A percentile compares a stretch with the other conserved stretches of the same genome.
Evolutionary conservation across 805 yeast species (phyloP).

Genomic region (Metschnikowia arizonensis): DNA sequence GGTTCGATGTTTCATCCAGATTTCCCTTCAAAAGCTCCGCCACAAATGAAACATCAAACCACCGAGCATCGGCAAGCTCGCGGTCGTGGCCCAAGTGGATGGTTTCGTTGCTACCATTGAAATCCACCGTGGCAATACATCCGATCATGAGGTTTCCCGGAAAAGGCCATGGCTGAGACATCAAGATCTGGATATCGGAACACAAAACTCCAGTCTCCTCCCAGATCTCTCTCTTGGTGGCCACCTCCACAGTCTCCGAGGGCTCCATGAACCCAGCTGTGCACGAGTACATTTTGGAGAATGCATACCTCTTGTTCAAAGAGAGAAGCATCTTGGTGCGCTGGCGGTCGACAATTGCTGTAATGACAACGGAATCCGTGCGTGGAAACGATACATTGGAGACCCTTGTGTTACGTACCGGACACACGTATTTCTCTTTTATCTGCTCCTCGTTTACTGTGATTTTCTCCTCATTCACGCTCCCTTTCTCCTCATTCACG

Average conservation of each 20-base stretch:
- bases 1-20: slow-evolving; percentile 24
- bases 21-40: slow-evolving; percentile 32
- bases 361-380: slow-evolving; percentile 84
- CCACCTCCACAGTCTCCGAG: slow-evolving; percentile 84
- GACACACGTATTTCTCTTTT: slow-evolving; percentile 29
- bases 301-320: slow-evolving; percentile 57
- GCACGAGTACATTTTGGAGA: slow-evolving; percentile 63
- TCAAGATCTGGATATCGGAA: slow-evolving; percentile 51
- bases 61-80: slow-evolving; percentile 79
- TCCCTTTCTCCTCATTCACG: slow-evolving; percentile 7
- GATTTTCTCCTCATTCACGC: slow-evolving; percentile 16
- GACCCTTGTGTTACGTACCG: slow-evolving; percentile 41
- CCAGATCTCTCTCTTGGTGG: slow-evolving; percentile 86
- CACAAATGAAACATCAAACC: slow-evolving; percentile 66
- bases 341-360: slow-evolving; percentile 64
- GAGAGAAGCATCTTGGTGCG: slow-evolving; percentile 67
- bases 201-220: slow-evolving; percentile 89
- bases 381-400: slow-evolving; percentile 87
- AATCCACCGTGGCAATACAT: slow-evolving; percentile 74
- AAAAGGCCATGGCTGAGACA: slow-evolving; percentile 97
- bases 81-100: slow-evolving; percentile 78
- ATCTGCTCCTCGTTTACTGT: neutral
- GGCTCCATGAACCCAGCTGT: slow-evolving; percentile 97
- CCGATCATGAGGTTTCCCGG: slow-evolving; percentile 94
- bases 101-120: slow-evolving; percentile 58